Conservation (phyloP, 2,329 filamentous ascomycete genomes). For the Pyrenophora teres region DNA sequence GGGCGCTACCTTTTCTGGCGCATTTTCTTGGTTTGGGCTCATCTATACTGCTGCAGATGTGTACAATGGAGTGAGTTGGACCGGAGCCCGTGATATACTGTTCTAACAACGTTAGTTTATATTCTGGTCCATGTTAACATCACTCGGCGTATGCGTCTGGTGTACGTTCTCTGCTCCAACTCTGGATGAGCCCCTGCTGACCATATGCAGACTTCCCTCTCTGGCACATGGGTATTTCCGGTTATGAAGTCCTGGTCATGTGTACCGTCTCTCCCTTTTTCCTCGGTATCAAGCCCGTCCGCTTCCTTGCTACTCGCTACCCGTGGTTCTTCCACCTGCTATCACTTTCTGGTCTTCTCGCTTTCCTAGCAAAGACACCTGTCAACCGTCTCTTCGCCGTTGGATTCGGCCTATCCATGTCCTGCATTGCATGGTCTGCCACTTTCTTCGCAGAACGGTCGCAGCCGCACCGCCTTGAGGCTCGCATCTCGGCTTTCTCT, state of each 20-base stretch:
- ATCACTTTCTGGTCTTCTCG: slow-evolving; percentile 76
- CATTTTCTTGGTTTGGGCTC: slow-evolving; percentile 74
- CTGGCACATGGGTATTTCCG: slow-evolving; percentile 99
- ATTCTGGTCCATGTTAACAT: slow-evolving; percentile 94
- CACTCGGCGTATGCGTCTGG: slow-evolving; percentile 88
- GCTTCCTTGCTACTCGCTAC: slow-evolving; percentile 70
- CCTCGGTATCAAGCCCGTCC: slow-evolving; percentile 71
- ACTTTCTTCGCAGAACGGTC: slow-evolving; percentile 78
- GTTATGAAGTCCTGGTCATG: slow-evolving; percentile 90
- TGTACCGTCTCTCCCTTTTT: slow-evolving; percentile 79
- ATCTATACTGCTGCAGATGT: slow-evolving; percentile 85
- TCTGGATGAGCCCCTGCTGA: slow-evolving; percentile 17
- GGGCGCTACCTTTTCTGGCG: slow-evolving; percentile 69
- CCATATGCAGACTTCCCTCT: slow-evolving; percentile 77
- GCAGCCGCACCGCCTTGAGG: slow-evolving; percentile 77
- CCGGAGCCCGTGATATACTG: neutral
- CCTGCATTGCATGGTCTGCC: slow-evolving; percentile 82
- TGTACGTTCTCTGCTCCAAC: slow-evolving; percentile 63
- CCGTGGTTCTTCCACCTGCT: slow-evolving; percentile 73
- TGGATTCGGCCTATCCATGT: slow-evolving; percentile 78
- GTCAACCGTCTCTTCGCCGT: slow-evolving; percentile 78
- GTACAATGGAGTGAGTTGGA: slow-evolving; percentile 77
- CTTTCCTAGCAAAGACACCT: slow-evolving; percentile 76
- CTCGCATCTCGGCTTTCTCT: slow-evolving; percentile 77
- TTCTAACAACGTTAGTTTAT: slow-evolving; percentile 66